A percentile compares a stretch with the other conserved stretches of the same genome.
These are phyloP conservation scores for Trametes gibbosa DNA, from an alignment of 768 basidiomycete genomes.

Conservation along the genomic window DNA sequence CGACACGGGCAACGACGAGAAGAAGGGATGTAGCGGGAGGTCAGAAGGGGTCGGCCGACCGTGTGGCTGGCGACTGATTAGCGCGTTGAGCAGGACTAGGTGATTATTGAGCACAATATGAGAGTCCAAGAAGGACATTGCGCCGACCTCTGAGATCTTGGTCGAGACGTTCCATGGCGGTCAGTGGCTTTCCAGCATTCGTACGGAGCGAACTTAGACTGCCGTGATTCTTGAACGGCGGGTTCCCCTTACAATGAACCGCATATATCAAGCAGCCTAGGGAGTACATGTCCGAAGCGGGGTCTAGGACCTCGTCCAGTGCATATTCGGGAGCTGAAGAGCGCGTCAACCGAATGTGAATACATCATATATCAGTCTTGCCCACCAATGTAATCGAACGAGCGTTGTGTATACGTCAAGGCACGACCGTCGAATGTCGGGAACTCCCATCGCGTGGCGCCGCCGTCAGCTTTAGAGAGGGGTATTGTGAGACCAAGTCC, in stretches of 20 bases:
- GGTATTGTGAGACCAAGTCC: conserved; percentile 88
- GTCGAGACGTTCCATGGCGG: conserved; percentile 65
- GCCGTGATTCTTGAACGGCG: conserved; percentile 86
- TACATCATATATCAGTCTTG: background rate
- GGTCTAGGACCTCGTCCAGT: conserved; percentile 80
- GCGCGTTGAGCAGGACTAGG: conserved; percentile 70
- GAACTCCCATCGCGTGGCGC: conserved; percentile 83
- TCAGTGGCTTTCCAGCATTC: conserved; percentile 59
- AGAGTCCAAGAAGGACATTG: background rate
- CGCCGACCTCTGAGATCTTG: conserved; percentile 65
- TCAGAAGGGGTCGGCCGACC: conserved; percentile 74
- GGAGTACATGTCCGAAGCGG: conserved; percentile 91
- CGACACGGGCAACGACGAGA: conserved; percentile 92
- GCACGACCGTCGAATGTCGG: conserved; percentile 82
- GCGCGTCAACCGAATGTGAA: background rate
- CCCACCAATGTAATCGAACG: conserved; percentile 92
- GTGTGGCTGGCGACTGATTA: conserved; percentile 77
- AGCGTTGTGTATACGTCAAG: conserved; percentile 81
- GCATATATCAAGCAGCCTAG: conserved; percentile 90
- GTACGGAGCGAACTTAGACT: conserved; percentile 69
- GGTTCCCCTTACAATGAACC: conserved; percentile 83
- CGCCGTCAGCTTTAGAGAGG: conserved; percentile 63
- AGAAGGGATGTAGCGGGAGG: conserved; percentile 84
- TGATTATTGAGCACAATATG: background rate
- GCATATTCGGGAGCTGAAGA: conserved; percentile 87